Evolutionary conservation across 1,284 basidiomycete species (phyloP).

Genomic region (Malassezia caprae): DNA sequence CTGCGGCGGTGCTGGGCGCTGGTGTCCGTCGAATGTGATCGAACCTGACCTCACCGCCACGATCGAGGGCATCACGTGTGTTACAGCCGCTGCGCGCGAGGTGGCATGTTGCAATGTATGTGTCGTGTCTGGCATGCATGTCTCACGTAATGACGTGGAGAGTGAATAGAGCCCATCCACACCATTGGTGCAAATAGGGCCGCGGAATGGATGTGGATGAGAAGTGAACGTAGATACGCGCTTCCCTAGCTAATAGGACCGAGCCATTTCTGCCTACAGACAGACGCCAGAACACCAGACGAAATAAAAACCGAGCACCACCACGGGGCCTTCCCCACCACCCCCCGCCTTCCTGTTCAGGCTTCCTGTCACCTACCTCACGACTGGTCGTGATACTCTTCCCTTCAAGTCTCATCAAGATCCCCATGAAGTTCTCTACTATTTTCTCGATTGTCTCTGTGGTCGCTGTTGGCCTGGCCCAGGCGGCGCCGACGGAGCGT

Average conservation of each 20-base stretch:
- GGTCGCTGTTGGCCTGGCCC: constrained; percentile 15
- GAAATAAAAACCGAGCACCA: not conserved
- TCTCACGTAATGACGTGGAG: not conserved
- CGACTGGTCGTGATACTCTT: constrained; percentile 18
- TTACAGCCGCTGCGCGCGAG: not conserved
- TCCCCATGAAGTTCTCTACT: constrained; percentile 31
- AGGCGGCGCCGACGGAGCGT: constrained; percentile 15
- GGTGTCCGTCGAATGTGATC: not conserved
- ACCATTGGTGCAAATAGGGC: not conserved
- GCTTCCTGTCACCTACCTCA: not conserved
- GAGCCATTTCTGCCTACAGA: not conserved
- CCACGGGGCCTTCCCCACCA: not conserved
- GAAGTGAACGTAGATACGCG: not conserved
- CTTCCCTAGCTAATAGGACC: not conserved
- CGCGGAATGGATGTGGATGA: not conserved
- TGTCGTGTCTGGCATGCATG: not conserved
- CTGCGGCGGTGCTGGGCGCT: constrained; percentile 14
- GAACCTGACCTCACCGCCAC: not conserved
- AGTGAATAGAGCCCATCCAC: not conserved
- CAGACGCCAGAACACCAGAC: not conserved
- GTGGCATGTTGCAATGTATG: not conserved
- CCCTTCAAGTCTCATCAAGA: constrained; percentile 5
- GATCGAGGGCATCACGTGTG: not conserved
- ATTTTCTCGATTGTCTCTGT: constrained; percentile 20
- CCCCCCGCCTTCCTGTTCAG: not conserved